A percentile compares a stretch with the other conserved stretches of the same genome.
phyloP scores from a whole-genome alignment of 2,329 filamentous ascomycete genomes.

The Didymella lethalis region DNA sequence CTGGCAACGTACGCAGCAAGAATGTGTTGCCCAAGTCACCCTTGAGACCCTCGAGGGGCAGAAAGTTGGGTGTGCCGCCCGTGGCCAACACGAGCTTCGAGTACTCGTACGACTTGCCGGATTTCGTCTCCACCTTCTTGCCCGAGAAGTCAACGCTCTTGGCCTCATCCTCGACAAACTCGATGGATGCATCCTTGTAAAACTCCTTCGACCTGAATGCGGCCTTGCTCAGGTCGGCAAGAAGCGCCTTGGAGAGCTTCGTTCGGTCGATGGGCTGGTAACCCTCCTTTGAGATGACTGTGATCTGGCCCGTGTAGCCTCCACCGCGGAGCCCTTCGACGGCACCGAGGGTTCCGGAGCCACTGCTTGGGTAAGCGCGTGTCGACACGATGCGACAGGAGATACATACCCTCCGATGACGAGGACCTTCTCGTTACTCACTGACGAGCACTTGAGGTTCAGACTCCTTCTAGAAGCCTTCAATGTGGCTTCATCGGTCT shows the following conservation, averaged over 20 bases:
- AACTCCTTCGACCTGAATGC: conserved; percentile 78
- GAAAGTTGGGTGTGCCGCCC: conserved; percentile 76
- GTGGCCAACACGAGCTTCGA: conserved; percentile 90
- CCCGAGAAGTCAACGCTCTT: conserved; percentile 76
- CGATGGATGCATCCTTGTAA: conserved; percentile 71
- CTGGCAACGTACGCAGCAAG: conserved; percentile 76
- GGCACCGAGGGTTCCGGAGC: conserved; percentile 81
- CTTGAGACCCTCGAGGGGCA: conserved; percentile 87
- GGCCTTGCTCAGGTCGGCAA: conserved; percentile 81
- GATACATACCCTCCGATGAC: conserved; percentile 63
- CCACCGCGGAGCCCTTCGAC: conserved; percentile 83
- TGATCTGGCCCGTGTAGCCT: conserved; percentile 81
- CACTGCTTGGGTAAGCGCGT: conserved; percentile 56
- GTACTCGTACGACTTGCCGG: conserved; percentile 76
- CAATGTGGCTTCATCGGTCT: conserved; percentile 78
- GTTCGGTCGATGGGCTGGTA: conserved; percentile 90
- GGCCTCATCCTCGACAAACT: conserved; percentile 67
- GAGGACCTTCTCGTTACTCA: conserved; percentile 72
- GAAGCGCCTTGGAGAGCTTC: conserved; percentile 92
- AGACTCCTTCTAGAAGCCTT: conserved; percentile 78
- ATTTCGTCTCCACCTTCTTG: conserved; percentile 78
- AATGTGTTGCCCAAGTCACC: conserved; percentile 84
- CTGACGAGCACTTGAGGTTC: conserved; percentile 73
- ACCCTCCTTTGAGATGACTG: conserved; percentile 83
- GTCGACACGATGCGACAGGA: background rate